Base-by-base conservation (phyloP, 768 basidiomycete genomes). In the Chalciporus piperatus region DNA sequence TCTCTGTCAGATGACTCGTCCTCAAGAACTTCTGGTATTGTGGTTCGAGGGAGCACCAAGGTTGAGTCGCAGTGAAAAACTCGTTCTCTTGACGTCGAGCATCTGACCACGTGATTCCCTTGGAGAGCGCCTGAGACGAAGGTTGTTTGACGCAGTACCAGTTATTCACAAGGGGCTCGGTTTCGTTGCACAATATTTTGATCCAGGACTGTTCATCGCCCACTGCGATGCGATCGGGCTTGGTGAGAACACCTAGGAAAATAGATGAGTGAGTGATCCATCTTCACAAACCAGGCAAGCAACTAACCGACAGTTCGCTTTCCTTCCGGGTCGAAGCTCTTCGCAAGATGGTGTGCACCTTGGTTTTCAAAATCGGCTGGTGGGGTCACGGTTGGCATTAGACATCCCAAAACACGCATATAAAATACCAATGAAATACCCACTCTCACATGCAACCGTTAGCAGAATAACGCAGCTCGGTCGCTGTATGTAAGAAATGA, bases 321-420 rank as follows among this genome's bases (percentile, higher is more conserved):
- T 0, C 88, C 87, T 1, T 79, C 68, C 0, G 82, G 80, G 54
- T 90, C 87, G 44, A 77, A 68, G 13, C 70, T 45, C 58, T 82
- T 84, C 0, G 85, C 81, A 0, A 91, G 69, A n/a, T 77, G 71
- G 51, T 85, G 82, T 0, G 88, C 88, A 0, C 83, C 84, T 62
- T 91, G 88, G 39, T 88, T 92, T 57, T 90, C 85, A 17, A 87
- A 87, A 54, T 92, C 87, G 45, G 87, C 89, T 91, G 76, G 27
- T 27, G 27, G 22, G 27, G 2, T 27, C 3, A n/a, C n/a, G n/a
- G n/a, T n/a, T 27, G 27, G 6, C 9, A 27, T 7, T 27, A n/a
- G 6, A 27, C 7, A 27, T 27, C 27, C 27, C 1, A 22, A 27
- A 5, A 27, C 27, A 27, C 27, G 27, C 7, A 9, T 1, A 27